Conservation (phyloP, 2,329 filamentous ascomycete genomes). For the Aphanocladium album region DNA sequence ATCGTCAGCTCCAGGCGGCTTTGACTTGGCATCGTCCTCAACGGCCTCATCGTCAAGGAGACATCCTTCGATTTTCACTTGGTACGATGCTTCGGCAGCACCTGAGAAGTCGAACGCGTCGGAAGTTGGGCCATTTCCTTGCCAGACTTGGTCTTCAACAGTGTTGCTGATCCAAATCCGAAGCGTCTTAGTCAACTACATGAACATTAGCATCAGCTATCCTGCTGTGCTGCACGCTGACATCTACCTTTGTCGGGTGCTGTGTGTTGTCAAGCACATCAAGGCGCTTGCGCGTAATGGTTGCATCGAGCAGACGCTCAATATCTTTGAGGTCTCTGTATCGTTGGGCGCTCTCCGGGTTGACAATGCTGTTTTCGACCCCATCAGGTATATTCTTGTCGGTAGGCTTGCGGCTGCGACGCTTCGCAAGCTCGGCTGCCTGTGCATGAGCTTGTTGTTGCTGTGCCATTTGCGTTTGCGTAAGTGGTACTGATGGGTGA, state of each 20-base stretch:
- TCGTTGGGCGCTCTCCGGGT: slow-evolving; percentile 67
- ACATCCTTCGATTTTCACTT: slow-evolving; percentile 86
- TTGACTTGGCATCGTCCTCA: slow-evolving; percentile 39
- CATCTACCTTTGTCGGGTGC: slow-evolving; percentile 61
- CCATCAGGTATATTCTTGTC: slow-evolving; percentile 94
- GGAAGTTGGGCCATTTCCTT: slow-evolving; percentile 61
- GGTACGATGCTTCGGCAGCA: slow-evolving; percentile 72
- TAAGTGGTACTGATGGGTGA: slow-evolving; percentile 47
- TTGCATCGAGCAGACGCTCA: slow-evolving; percentile 83
- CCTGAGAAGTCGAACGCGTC: slow-evolving; percentile 79
- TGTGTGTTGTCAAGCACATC: slow-evolving; percentile 81
- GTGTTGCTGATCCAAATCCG: slow-evolving; percentile 95
- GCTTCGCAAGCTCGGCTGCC: slow-evolving; percentile 65
- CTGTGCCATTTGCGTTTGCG: slow-evolving; percentile 47
- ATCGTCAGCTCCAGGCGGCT: slow-evolving; percentile 21
- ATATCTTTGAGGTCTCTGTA: slow-evolving; percentile 82
- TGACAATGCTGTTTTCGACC: slow-evolving; percentile 75
- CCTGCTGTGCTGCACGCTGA: not conserved
- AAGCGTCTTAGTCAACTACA: slow-evolving; percentile 71
- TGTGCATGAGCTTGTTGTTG: slow-evolving; percentile 48
- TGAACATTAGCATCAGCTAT: slow-evolving; percentile 12
- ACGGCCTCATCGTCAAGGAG: slow-evolving; percentile 65
- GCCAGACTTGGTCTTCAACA: slow-evolving; percentile 91
- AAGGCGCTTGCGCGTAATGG: slow-evolving; percentile 88
- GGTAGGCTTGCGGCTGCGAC: slow-evolving; percentile 82